Evolutionary conservation across 495 filamentous ascomycete genomes (phyloP), one percentile per base, ranked within the genome.

Genomic region (Endocarpon pusillum): DNA sequence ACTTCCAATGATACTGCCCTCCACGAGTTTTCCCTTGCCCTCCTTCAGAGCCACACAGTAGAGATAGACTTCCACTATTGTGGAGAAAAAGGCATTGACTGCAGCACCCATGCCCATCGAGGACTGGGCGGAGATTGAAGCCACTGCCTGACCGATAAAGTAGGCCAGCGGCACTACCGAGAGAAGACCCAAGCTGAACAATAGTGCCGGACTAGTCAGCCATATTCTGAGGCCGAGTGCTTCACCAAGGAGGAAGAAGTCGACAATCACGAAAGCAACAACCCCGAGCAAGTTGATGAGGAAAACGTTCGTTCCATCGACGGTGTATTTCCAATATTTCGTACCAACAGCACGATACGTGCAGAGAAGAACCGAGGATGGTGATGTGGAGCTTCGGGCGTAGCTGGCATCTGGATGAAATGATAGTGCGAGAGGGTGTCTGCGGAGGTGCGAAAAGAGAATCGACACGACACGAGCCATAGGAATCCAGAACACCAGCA

Each of bases 61-160:
- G 33, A 99, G 75, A 58, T 87, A 99, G 9, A 99, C 89, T 51
- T 99, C 89, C 16, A 99, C 89, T 15, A 99, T 61, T 6, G 89
- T 99, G n/a, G 85, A 94, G 60, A 99, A 99, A 56, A 96, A 94
- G 21, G 89, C 89, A 41, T 99, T 99, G 58, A 96, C 84, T 12
- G 86, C 89, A 33, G 89, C 91, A 53, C 89, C 89, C 20, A 99
- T 65, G n/a, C 89, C 89, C 89, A 99, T 99, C n/a, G 84, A 91
- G 12, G 84, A 94, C 49, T 99, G 89, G 6, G 89, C 89, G 11
- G 89, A 96, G 44, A 99, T 96, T 21, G 89, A 96, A n/a, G 89
- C 89, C 26, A 99, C 89, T 33, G 89, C 89, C 55, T 99, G 89
- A 6, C 89, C 89, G 53, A 99, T 99, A 60, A 96, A 99, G 55